These are phyloP conservation scores for Leptomonas pyrrhocoris DNA, from an alignment of 208 protist genomes.

Conservation along the genomic window DNA sequence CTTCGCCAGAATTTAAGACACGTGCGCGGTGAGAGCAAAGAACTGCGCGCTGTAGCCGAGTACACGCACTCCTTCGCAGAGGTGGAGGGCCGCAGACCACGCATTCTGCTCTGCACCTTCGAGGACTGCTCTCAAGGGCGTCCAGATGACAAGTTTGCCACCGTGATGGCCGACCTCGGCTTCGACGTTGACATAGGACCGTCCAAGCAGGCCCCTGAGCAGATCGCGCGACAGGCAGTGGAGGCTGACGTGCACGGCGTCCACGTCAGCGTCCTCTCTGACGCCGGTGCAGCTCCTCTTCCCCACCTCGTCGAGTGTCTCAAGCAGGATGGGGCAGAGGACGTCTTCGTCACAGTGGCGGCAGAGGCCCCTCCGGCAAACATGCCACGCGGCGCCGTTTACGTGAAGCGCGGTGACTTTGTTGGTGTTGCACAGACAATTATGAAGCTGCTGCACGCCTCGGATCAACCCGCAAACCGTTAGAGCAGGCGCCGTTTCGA, in stretches of 20 bases:
- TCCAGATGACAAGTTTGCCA: slow-evolving; percentile 5
- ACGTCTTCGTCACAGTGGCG: not conserved
- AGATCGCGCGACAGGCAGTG: slow-evolving; percentile 6
- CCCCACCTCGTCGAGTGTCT: slow-evolving; percentile 1
- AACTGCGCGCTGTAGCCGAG: not conserved
- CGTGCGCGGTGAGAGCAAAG: not conserved
- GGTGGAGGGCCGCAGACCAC: slow-evolving; percentile 1
- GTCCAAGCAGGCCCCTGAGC: not conserved
- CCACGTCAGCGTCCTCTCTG: not conserved
- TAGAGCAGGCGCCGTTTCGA: too few relatives aligned
- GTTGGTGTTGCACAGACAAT: not conserved
- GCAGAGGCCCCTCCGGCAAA: not conserved
- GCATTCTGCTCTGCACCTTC: slow-evolving; percentile 13
- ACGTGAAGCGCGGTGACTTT: slow-evolving; percentile 5
- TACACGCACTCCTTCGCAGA: slow-evolving; percentile 8
- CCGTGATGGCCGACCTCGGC: slow-evolving; percentile 2
- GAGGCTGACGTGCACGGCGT: slow-evolving; percentile 11
- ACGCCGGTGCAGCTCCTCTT: not conserved
- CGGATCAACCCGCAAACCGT: not conserved
- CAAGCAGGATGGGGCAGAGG: not conserved
- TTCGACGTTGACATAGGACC: slow-evolving; percentile 12
- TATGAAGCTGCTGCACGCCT: not conserved
- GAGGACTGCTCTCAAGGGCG: not conserved
- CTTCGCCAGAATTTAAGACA: not conserved
- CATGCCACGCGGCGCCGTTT: not conserved